Evolutionary conservation across 177 flowering plant species (phyloP), one percentile per base, ranked within the genome.

Genomic region (Vitis hybrid): DNA sequence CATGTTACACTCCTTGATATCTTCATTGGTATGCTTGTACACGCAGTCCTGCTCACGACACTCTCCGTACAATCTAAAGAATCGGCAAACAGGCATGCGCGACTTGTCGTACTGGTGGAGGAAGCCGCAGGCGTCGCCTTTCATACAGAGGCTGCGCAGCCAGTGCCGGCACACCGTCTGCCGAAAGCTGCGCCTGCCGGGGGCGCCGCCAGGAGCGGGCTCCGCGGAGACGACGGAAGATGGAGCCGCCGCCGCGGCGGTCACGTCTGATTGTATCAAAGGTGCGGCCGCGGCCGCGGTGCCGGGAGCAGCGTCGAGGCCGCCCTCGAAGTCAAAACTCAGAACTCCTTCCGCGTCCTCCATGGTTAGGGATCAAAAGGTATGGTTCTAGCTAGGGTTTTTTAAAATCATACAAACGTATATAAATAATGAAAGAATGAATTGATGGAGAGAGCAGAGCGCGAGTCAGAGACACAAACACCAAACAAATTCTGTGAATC

Each of bases 111-210:
- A 96, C 85, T 96, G 99, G 78, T 96, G 99, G 5, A 96, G 82
- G 74, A 96, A 96, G 9, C 99, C 99, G 77, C 99, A 96, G 70
- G 97, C 97, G 18, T 96, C 99, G 3, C 99, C 99, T 74, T 96
- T 96, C 98, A 96, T 96, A 65, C 99, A 96, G 19, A 96, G 89
- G 54, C 98, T 84, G 15, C 98, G 87, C 2, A 96, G 89, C 99
- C 98, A 96, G 81, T 96, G 99, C 70, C 99, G 87, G 75, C 99
- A 96, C 11, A 96, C 99, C 11, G 98, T 96, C 87, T 96, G 97
- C 72, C 99, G 81, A 80, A 85, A 96, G 79, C 99, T 96, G 67
- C 94, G 74, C 66, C 92, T 74, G 1, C 71, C 76, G 23, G 64
- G 56, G n/a, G 14, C 54, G 74, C 75, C 23, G 56, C 52, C 49